Conservation (phyloP, 2,329 filamentous ascomycete genomes). For the Cordyceps tenuipes region DNA sequence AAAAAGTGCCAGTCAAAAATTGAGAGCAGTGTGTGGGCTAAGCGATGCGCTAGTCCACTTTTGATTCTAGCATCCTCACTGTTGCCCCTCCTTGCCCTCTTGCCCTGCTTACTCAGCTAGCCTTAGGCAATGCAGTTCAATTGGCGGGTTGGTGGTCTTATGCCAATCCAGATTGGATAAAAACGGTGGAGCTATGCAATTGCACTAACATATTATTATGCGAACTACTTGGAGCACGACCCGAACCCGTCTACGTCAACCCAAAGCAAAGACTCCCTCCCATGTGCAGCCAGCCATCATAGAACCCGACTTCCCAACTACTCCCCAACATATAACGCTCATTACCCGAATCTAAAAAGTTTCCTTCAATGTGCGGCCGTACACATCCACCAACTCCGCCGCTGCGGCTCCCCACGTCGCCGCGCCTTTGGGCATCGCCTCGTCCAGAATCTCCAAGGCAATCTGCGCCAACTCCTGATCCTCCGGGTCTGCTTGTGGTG, state of each 20-base stretch:
- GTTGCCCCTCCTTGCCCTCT: conserved; percentile 21
- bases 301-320: neutral
- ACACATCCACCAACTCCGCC: conserved; percentile 20
- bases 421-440: conserved; percentile 16
- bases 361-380: conserved; percentile 18
- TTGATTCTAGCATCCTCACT: conserved; percentile 20
- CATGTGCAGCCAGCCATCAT: neutral
- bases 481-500: conserved; percentile 2
- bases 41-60: conserved; percentile 25
- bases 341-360: conserved; percentile 9
- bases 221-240: neutral
- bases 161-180: neutral
- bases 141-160: neutral
- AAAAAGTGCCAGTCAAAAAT: conserved; percentile 25
- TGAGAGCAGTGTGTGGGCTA: conserved; percentile 30
- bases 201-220: conserved; percentile 1
- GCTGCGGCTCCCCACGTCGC: conserved; percentile 27
- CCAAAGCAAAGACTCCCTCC: conserved; percentile 1
- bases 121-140: conserved; percentile 17
- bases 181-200: conserved; percentile 1
- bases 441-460: conserved; percentile 26
- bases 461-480: conserved; percentile 23
- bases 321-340: neutral
- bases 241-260: neutral
- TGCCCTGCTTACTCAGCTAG: conserved; percentile 8